phyloP scores from a whole-genome alignment of 2,329 filamentous ascomycete species.

The Colletotrichum noveboracense region DNA sequence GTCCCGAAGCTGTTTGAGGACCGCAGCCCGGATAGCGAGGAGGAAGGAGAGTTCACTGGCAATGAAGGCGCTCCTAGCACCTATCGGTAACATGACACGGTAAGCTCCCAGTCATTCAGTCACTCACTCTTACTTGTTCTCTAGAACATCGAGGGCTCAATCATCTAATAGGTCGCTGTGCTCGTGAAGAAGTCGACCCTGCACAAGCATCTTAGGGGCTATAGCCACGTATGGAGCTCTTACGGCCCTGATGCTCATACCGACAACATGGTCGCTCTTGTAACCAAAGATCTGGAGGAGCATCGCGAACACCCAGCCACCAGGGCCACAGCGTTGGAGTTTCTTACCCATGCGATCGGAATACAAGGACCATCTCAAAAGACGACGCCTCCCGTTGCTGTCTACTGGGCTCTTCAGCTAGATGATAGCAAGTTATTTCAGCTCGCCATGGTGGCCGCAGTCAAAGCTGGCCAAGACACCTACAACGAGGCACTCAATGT shows the following conservation, averaged over 20 bases:
- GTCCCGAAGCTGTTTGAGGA: neutral
- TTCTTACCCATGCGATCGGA: neutral
- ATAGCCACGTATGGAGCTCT: too few species aligned
- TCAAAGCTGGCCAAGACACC: neutral
- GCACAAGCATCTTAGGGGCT: too few species aligned
- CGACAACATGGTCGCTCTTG: neutral
- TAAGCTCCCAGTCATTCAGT: too few species aligned
- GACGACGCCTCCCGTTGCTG: neutral
- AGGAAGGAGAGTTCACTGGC: neutral
- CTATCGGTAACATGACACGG: neutral
- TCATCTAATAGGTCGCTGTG: neutral
- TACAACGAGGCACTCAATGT: neutral
- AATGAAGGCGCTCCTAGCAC: neutral
- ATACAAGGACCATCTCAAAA: neutral
- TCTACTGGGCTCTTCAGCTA: neutral
- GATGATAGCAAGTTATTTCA: neutral
- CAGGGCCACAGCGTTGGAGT: accelerated
- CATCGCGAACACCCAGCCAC: neutral
- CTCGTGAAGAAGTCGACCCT: neutral
- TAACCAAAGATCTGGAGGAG: neutral
- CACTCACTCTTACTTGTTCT: too few species aligned
- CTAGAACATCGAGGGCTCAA: too few species aligned
- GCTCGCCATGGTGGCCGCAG: neutral
- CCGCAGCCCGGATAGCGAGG: neutral
- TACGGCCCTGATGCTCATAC: neutral